phyloP scores from a whole-genome alignment of 2,329 filamentous ascomycete species.

The Fonsecaea pedrosoi region DNA sequence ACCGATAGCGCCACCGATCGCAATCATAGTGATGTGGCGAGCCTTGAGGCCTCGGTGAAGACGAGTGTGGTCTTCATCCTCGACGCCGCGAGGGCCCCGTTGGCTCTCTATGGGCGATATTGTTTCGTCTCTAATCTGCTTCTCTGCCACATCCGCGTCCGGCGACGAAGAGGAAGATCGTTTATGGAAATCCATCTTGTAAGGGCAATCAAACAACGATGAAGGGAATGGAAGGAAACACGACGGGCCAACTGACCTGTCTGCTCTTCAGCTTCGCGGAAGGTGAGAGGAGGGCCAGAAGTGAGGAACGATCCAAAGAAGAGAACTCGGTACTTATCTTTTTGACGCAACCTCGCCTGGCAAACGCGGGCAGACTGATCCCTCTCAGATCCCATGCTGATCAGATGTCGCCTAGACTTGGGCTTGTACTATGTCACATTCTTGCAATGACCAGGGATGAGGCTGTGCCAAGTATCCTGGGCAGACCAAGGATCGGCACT shows the following conservation, averaged over 20 bases:
- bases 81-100: conserved; percentile 13
- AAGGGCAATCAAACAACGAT: neutral
- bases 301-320: neutral
- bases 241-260: neutral
- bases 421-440: conserved; percentile 24
- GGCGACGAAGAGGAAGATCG: conserved; percentile 21
- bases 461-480: conserved; percentile 22
- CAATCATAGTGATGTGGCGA: conserved; percentile 53
- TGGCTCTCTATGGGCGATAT: conserved; percentile 16
- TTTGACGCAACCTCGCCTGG: neutral
- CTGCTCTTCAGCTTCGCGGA: neutral
- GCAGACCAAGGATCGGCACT: conserved; percentile 5
- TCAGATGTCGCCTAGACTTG: conserved; percentile 3
- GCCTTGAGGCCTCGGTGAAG: conserved; percentile 53
- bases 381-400: conserved; percentile 5
- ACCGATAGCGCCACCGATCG: conserved; percentile 53
- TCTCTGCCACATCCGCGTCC: conserved; percentile 20
- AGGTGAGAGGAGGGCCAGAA: neutral
- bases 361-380: neutral
- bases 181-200: conserved; percentile 16
- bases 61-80: conserved; percentile 18
- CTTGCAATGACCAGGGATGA: conserved; percentile 2
- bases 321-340: conserved; percentile 14
- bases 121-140: conserved; percentile 10
- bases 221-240: neutral